Base-by-base conservation (phyloP, 1,284 basidiomycete species). In the Kwoniella shivajii region DNA sequence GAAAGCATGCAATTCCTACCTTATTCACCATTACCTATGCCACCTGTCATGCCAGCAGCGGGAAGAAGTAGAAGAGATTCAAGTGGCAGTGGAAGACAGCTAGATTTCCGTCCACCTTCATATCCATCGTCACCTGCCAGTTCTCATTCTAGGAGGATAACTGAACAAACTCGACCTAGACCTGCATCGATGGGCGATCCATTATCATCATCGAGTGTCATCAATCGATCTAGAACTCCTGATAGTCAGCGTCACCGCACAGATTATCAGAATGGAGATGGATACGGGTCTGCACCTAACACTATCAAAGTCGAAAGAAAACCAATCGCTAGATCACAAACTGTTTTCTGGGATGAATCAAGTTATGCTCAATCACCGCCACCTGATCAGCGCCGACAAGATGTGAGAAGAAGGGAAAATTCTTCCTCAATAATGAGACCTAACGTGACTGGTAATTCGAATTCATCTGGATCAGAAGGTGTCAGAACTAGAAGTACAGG, bases 301-400 rank as follows among this genome's bases (percentile, higher is more conserved):
- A 53, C 56, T 22, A 46, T 42, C 50, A 27, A 44, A 42, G 44
- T 43, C 31, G 44, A 49, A 16, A 57, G 57, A 20, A 50, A 51
- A 54, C 26, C 53, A 2, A 61, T 68, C 27, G 54, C 64, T 2
- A 56, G 74, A 18, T 74, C 73, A 2, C 69, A 73, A 29, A 75
- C 74, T 6, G 71, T 76, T 2, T 76, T 70, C 55, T 76, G 74
- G 74, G 73, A 75, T 47, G 70, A 76, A 29, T 61, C 71, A 9
- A 67, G 71, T 26, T 75, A 68, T 54, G 67, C 68, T 11, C 44
- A 47, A 31, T 48, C 39, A 1, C 26, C 54, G 10, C 45, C 48
- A 14, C 26, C 48, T 11, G 42, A 56, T 14, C 13, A 24, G 20
- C 10, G 10, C 11, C 27, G 20, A 26, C 33, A 49, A 30, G 54